Percentiles rank a stretch among this genome's conserved stretches.
Conservation (phyloP, 192 early-diverging fungal species). For the Coemansia sp. region DNA sequence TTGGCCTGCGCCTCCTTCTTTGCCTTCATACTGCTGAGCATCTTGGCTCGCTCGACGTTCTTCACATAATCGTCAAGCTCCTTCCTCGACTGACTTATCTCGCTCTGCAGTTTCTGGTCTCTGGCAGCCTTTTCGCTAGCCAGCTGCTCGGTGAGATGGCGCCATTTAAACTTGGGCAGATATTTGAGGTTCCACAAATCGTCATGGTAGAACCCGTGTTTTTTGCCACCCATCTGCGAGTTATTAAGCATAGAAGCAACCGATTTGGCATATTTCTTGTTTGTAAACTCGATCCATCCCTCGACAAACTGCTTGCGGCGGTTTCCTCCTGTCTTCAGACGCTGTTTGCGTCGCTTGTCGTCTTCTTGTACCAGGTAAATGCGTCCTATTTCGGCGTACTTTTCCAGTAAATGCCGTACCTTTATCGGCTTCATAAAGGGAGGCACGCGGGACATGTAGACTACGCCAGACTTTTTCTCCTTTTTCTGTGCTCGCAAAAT, state of each 20-base stretch:
- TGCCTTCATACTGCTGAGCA: conserved; percentile 75
- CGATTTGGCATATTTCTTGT: conserved; percentile 85
- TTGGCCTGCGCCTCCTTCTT: conserved; percentile 56
- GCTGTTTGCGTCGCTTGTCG: conserved; percentile 63
- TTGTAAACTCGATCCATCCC: conserved; percentile 96
- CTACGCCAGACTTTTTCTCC: conserved; percentile 70
- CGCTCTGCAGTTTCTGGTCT: conserved; percentile 77
- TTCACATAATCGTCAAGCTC: conserved; percentile 85
- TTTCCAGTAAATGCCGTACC: conserved; percentile 70
- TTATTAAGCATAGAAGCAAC: conserved; percentile 79
- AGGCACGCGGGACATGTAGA: conserved; percentile 89
- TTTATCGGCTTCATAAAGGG: conserved; percentile 90
- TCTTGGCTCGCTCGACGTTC: conserved; percentile 88
- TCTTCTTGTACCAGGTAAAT: conserved; percentile 89
- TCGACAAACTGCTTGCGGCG: conserved; percentile 84
- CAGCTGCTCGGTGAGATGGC: conserved; percentile 90
- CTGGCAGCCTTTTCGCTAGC: conserved; percentile 72
- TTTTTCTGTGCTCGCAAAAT: conserved; percentile 59
- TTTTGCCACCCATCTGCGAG: conserved; percentile 82
- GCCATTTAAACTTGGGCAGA: conserved; percentile 95
- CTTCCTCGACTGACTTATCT: conserved; percentile 79
- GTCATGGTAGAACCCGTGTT: conserved; percentile 82
- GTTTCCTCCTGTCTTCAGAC: conserved; percentile 87
- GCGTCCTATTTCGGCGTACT: conserved; percentile 76
- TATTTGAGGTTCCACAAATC: conserved; percentile 98